Evolutionary conservation across 2,329 filamentous ascomycete genomes (phyloP), one percentile per base, ranked within the genome.

Genomic region (Coniochaeta hoffmannii): DNA sequence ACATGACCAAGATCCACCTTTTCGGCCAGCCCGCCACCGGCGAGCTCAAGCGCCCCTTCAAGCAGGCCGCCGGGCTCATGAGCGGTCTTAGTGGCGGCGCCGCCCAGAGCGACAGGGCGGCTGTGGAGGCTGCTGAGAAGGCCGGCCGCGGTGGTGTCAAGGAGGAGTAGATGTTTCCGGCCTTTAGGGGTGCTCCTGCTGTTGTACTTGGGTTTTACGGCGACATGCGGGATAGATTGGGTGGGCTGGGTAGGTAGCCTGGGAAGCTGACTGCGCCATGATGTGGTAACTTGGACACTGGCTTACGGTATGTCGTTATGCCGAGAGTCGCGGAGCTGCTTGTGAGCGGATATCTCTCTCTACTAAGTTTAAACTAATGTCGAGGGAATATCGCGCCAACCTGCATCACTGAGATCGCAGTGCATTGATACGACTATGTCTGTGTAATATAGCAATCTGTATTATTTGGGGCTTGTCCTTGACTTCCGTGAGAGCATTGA

Each of bases 31-130:
- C 93, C 36, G 93, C 94, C 38, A 83, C 79, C 56, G 94, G 93
- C 55, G 94, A 99, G 62, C 83, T 99, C 64, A 94, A 95, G 83
- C 83, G 94, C 59, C 94, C 94, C 61, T 99, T 95, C 87, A 99
- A 97, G 86, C 81, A 85, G 53, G 74, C 81, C 58, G 87, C 82
- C 59, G 91, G 92, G 54, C 82, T 97, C 71, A 91, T 96, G 88
- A 84, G 83, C 63, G 85, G 86, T 59, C 82, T 92, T 71, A 82
- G 87, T 73, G 82, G 82, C 61, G 82, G 82, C 30, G 81, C 88
- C 63, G 83, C 88, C 63, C 91, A 95, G 81, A 96, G 89, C 70
- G 94, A 99, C 73, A 90, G 93, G 82, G 91, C 93, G 76, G 85
- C 88, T 56, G 82, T 96, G 50, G 89, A 91, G 76, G 81, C 83